phyloP scores from a whole-genome alignment of 495 filamentous ascomycete species.

The Aspergillus heteromorphus region DNA sequence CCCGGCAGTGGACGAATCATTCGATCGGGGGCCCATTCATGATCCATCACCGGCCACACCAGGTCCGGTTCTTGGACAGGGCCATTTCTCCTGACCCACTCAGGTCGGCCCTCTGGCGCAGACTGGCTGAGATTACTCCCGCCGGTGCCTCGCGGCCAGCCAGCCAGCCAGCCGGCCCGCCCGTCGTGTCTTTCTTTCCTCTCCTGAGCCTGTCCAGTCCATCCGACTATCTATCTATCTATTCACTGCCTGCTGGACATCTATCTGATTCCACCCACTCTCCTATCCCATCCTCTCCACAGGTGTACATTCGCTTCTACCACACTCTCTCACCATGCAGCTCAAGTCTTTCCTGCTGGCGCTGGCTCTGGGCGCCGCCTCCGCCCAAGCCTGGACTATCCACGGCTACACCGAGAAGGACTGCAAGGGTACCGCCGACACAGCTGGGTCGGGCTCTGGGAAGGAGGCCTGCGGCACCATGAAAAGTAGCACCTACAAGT shows the following conservation, averaged over 20 bases:
- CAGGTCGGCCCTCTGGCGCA: neutral
- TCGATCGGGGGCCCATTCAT: too few relatives aligned
- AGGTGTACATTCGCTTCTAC: neutral
- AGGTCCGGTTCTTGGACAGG: too few relatives aligned
- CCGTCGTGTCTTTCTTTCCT: neutral
- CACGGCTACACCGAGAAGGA: neutral
- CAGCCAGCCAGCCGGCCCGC: neutral
- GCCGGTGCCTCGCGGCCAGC: neutral
- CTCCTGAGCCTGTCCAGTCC: neutral
- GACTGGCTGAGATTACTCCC: neutral
- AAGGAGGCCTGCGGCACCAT: neutral
- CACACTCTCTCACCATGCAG: neutral
- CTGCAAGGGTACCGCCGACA: neutral
- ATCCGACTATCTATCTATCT: too few relatives aligned
- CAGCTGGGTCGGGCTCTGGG: neutral
- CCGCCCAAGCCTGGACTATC: neutral
- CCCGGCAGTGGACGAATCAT: neutral
- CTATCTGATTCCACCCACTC: too few relatives aligned
- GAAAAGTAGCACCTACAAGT: neutral
- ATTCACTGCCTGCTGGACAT: too few relatives aligned
- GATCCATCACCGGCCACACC: too few relatives aligned
- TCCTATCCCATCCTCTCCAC: neutral
- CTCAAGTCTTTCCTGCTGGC: neutral
- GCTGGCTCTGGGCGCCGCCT: neutral
- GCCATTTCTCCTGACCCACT: neutral